phyloP scores from a whole-genome alignment of 2,329 filamentous ascomycete genomes.

The Pleoardoris graminearum region DNA sequence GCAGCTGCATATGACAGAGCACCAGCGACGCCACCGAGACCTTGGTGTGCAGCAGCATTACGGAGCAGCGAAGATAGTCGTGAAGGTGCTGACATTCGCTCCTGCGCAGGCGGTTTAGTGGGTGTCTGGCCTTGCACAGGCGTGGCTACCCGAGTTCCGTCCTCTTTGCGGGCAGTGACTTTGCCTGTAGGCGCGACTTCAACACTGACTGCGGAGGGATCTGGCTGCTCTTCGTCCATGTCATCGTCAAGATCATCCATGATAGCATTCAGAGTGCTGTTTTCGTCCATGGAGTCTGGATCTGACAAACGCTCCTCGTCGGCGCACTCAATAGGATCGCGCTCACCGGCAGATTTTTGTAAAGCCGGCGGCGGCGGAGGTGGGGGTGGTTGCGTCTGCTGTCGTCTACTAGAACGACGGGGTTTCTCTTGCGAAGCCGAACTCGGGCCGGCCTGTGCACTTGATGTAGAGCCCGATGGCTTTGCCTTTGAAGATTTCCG shows the following conservation, averaged over 20 bases:
- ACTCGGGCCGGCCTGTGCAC: conserved; percentile 51
- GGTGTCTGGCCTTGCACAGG: conserved; percentile 63
- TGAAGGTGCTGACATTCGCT: conserved; percentile 33
- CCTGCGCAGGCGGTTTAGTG: conserved; percentile 34
- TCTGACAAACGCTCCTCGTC: conserved; percentile 85
- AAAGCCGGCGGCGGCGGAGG: conserved; percentile 56
- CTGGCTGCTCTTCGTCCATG: conserved; percentile 71
- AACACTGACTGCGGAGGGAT: conserved; percentile 86
- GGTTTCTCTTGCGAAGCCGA: conserved; percentile 62
- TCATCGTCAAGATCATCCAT: conserved; percentile 90
- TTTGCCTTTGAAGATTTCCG: conserved; percentile 41
- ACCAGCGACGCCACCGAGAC: conserved; percentile 47
- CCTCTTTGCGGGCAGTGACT: conserved; percentile 87
- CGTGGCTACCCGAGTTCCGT: conserved; percentile 83
- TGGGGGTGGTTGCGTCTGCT: conserved; percentile 54
- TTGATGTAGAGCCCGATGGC: conserved; percentile 41
- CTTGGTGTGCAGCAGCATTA: conserved; percentile 38
- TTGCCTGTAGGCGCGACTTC: conserved; percentile 86
- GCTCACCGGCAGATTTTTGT: conserved; percentile 27
- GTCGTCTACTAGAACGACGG: conserved; percentile 66
- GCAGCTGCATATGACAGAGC: conserved; percentile 83
- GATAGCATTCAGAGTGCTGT: conserved; percentile 73
- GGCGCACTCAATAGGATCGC: conserved; percentile 81
- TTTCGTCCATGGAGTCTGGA: conserved; percentile 69
- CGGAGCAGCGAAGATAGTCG: conserved; percentile 38